Evolutionary conservation across 1,284 basidiomycete species (phyloP).

Genomic region (Afroboletus lepidellus): DNA sequence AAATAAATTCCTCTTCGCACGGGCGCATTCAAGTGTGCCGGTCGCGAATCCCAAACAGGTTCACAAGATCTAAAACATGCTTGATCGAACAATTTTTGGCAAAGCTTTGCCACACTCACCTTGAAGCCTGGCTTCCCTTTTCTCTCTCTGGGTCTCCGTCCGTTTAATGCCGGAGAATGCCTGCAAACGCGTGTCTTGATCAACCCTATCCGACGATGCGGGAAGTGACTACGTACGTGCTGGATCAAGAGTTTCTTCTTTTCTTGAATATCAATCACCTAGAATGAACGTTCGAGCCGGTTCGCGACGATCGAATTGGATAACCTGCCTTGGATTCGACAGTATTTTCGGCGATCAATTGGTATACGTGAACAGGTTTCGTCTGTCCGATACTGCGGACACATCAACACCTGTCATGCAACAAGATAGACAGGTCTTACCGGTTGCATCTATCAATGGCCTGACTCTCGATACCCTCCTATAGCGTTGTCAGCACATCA

Average conservation of each 20-base stretch:
- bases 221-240: constrained; percentile 44
- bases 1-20: background rate
- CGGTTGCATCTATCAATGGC: constrained; percentile 82
- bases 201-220: background rate
- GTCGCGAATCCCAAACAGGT: constrained; percentile 53
- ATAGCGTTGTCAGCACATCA: constrained; percentile 14
- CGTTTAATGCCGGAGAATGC: constrained; percentile 77
- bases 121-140: constrained; percentile 72
- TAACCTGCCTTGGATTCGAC: constrained; percentile 72
- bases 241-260: constrained; percentile 72
- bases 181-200: constrained; percentile 35
- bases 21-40: background rate
- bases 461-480: constrained; percentile 87
- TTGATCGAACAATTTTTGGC: background rate
- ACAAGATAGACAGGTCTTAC: constrained; percentile 27
- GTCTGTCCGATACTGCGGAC: constrained; percentile 72
- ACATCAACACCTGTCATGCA: constrained; percentile 2
- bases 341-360: constrained; percentile 84
- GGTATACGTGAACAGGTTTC: constrained; percentile 81
- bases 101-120: constrained; percentile 41
- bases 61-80: constrained; percentile 44
- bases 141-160: constrained; percentile 67
- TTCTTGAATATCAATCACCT: constrained; percentile 83
- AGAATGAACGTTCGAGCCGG: background rate
- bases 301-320: background rate